A percentile compares a stretch with the other conserved stretches of the same genome.
Conservation (phyloP, 1,284 basidiomycete species). For the Thecaphora thlaspeos region DNA sequence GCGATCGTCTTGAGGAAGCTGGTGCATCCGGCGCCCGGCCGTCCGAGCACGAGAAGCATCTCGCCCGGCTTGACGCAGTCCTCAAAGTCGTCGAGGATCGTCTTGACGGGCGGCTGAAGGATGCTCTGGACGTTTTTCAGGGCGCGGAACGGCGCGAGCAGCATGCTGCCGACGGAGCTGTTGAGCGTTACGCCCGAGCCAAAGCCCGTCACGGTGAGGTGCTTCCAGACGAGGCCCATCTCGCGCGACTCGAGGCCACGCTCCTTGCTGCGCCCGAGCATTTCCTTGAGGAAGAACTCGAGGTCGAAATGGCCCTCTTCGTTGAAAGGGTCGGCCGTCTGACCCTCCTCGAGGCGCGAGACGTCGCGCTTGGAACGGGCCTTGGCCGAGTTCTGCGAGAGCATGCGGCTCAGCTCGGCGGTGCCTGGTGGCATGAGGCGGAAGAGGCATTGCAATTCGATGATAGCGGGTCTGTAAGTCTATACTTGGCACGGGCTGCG, state of each 20-base stretch:
- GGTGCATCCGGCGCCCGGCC: constrained; percentile 50
- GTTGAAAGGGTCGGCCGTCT: constrained; percentile 42
- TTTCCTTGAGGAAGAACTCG: constrained; percentile 49
- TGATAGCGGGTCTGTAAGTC: too few relatives aligned
- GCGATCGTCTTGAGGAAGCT: constrained; percentile 48
- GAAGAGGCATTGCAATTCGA: neutral
- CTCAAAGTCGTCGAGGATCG: constrained; percentile 34
- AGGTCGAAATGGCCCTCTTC: constrained; percentile 56
- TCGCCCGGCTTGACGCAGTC: constrained; percentile 51
- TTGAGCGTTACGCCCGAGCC: constrained; percentile 38
- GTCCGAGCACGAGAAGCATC: constrained; percentile 52
- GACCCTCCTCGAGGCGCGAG: constrained; percentile 13
- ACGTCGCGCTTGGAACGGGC: constrained; percentile 4
- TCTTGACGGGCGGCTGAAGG: constrained; percentile 38
- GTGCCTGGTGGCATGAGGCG: constrained; percentile 7
- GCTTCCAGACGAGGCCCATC: constrained; percentile 40
- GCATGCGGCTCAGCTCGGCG: constrained; percentile 27
- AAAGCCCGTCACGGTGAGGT: constrained; percentile 42
- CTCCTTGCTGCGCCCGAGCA: constrained; percentile 42
- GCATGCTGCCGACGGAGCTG: constrained; percentile 27
- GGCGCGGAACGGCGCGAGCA: constrained; percentile 26
- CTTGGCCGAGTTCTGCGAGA: constrained; percentile 25
- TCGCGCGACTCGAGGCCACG: constrained; percentile 41
- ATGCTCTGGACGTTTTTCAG: constrained; percentile 17
- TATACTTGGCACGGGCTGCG: too few relatives aligned